Conservation (phyloP, 2,329 filamentous ascomycete species). For the Paramyrothecium sp. region DNA sequence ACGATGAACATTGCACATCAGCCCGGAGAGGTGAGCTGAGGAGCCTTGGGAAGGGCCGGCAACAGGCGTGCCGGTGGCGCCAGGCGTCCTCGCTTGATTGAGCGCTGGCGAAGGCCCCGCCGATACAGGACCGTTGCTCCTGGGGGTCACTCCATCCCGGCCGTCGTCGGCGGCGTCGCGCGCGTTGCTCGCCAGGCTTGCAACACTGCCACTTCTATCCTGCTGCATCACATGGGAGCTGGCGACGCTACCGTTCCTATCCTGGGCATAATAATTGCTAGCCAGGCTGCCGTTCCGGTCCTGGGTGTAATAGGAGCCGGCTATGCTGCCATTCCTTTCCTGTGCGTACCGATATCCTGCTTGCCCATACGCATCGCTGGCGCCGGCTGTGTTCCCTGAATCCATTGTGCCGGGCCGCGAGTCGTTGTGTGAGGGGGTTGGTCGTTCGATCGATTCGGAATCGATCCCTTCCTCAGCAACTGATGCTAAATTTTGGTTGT, state of each 20-base stretch:
- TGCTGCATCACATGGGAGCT: background rate
- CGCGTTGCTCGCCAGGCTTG: conserved; percentile 24
- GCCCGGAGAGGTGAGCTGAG: conserved; percentile 60
- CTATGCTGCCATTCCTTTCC: conserved; percentile 46
- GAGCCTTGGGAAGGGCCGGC: conserved; percentile 45
- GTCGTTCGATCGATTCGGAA: conserved; percentile 19
- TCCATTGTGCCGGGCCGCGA: conserved; percentile 48
- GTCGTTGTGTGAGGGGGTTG: conserved; percentile 15
- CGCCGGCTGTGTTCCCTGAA: conserved; percentile 30
- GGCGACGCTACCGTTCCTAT: background rate
- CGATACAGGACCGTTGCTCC: conserved; percentile 53
- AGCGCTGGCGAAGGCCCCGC: conserved; percentile 56
- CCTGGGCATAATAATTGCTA: background rate
- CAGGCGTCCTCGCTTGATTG: conserved; percentile 28
- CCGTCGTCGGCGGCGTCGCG: conserved; percentile 46
- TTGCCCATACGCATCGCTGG: conserved; percentile 31
- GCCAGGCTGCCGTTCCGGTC: background rate
- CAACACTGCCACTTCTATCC: background rate
- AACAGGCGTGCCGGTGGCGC: conserved; percentile 17
- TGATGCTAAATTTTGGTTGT: conserved; percentile 16
- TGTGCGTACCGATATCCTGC: conserved; percentile 22
- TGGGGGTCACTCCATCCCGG: conserved; percentile 46
- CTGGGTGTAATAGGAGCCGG: conserved; percentile 22
- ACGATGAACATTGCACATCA: conserved; percentile 72
- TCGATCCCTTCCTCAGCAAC: conserved; percentile 25